These are phyloP conservation scores for Vicia sativa DNA, from an alignment of 306 rosid species.

Conservation along the genomic window DNA sequence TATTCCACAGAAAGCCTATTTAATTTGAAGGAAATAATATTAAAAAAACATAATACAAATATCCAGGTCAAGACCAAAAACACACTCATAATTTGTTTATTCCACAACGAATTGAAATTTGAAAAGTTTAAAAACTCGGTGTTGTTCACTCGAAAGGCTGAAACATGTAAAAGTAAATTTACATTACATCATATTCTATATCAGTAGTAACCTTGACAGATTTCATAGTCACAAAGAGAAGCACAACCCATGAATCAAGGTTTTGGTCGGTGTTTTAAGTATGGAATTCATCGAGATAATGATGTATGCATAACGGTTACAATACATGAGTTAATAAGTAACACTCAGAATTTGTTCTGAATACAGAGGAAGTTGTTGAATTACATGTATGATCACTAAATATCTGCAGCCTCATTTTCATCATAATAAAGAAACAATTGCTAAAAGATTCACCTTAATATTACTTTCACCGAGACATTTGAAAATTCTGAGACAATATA, in stretches of 20 bases:
- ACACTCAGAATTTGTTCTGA: neutral
- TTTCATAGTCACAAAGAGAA: slow-evolving; percentile 25
- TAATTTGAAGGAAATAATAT: slow-evolving; percentile 40
- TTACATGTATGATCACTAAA: no score
- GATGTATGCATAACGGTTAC: slow-evolving; percentile 19
- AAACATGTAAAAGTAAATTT: slow-evolving; percentile 25
- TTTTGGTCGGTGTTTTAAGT: slow-evolving; percentile 29
- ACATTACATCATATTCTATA: slow-evolving; percentile 21
- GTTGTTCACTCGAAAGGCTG: slow-evolving; percentile 4
- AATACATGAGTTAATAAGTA: neutral
- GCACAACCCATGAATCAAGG: slow-evolving; percentile 26
- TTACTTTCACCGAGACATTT: no score
- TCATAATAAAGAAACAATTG: no score
- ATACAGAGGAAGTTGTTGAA: no score
- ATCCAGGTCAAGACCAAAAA: slow-evolving; percentile 32
- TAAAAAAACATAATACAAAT: slow-evolving; percentile 19
- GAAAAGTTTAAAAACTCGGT: slow-evolving; percentile 2
- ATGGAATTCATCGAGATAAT: slow-evolving; percentile 2
- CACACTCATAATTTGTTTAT: slow-evolving; percentile 32
- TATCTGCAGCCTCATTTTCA: no score
- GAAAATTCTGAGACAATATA: no score
- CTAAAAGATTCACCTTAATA: no score
- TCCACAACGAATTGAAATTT: slow-evolving; percentile 19
- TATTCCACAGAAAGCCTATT: slow-evolving; percentile 92
- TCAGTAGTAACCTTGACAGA: slow-evolving; percentile 31